These are phyloP conservation scores for Acacia pycnantha DNA, from an alignment of 331 rosid species.

Conservation along the genomic window DNA sequence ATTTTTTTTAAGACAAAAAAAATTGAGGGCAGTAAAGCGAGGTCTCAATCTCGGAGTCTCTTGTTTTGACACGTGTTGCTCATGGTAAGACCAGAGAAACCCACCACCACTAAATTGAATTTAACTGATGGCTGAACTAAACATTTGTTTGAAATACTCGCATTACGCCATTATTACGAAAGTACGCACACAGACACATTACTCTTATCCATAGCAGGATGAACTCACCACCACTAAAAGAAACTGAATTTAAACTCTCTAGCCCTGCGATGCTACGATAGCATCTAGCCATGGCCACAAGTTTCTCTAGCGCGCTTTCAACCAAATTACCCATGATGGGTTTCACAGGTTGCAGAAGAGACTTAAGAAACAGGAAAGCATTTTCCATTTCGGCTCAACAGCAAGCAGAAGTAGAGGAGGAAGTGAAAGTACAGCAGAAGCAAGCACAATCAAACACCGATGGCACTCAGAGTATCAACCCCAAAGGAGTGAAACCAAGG, in stretches of 20 bases:
- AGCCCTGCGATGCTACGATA: conserved; percentile 10
- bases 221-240: neutral
- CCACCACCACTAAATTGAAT: neutral
- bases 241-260: conserved; percentile 7
- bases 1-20: neutral
- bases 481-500: conserved; percentile 38
- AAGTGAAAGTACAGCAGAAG: conserved; percentile 25
- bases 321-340: conserved; percentile 53
- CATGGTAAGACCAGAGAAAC: neutral
- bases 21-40: neutral
- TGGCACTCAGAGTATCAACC: conserved; percentile 25
- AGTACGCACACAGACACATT: neutral
- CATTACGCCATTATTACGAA: neutral
- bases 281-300: conserved; percentile 66
- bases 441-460: neutral
- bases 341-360: conserved; percentile 40
- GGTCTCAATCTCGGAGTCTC: neutral
- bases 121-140: neutral
- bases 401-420: conserved; percentile 43
- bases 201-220: neutral
- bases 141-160: neutral
- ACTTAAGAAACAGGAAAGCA: conserved; percentile 24
- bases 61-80: neutral
- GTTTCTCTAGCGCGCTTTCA: conserved; percentile 62
- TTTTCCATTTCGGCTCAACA: conserved; percentile 39